Evolutionary conservation across 208 protist genomes (phyloP).

Genomic region (Lotmaria passim): DNA sequence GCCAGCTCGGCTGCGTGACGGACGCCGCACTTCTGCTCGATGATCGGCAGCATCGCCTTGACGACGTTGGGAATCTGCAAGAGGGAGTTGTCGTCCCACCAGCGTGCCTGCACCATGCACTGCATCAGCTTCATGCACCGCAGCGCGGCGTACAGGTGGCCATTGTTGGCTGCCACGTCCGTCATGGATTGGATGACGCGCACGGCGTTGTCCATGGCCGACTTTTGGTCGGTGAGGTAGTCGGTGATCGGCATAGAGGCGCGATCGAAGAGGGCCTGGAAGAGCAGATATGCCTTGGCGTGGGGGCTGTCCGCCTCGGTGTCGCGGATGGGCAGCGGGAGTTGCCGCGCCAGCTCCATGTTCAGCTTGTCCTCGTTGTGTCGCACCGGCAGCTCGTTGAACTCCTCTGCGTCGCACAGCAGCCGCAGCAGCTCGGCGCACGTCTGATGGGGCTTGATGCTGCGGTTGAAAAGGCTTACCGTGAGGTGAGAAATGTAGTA

Average conservation of each 20-base stretch:
- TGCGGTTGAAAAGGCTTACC: slow-evolving; percentile 88
- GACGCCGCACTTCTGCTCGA: slow-evolving; percentile 61
- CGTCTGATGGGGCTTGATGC: slow-evolving; percentile 61
- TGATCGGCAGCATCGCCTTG: slow-evolving; percentile 68
- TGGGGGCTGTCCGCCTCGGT: slow-evolving; percentile 90
- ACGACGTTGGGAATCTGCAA: slow-evolving; percentile 89
- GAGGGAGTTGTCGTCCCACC: slow-evolving; percentile 85
- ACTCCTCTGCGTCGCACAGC: slow-evolving; percentile 95
- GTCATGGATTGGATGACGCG: slow-evolving; percentile 97
- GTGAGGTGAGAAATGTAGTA: slow-evolving; percentile 99
- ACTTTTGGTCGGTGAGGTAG: slow-evolving; percentile 98
- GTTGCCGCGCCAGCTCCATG: slow-evolving; percentile 66
- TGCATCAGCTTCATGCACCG: slow-evolving; percentile 94
- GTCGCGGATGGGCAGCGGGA: slow-evolving; percentile 78
- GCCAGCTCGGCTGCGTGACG: slow-evolving; percentile 71
- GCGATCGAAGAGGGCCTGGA: slow-evolving; percentile 97
- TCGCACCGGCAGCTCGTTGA: slow-evolving; percentile 96
- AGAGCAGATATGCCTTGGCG: slow-evolving; percentile 97
- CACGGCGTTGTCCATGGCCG: slow-evolving; percentile 97
- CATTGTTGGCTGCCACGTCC: slow-evolving; percentile 95
- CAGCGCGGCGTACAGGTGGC: slow-evolving; percentile 89
- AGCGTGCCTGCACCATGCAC: slow-evolving; percentile 95
- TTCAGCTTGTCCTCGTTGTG: slow-evolving; percentile 99
- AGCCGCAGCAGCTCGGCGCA: slow-evolving; percentile 83
- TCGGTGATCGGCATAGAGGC: slow-evolving; percentile 96